These are phyloP conservation scores for Spathaspora sp. DNA, from an alignment of 1,139 yeast genomes.

Conservation along the genomic window DNA sequence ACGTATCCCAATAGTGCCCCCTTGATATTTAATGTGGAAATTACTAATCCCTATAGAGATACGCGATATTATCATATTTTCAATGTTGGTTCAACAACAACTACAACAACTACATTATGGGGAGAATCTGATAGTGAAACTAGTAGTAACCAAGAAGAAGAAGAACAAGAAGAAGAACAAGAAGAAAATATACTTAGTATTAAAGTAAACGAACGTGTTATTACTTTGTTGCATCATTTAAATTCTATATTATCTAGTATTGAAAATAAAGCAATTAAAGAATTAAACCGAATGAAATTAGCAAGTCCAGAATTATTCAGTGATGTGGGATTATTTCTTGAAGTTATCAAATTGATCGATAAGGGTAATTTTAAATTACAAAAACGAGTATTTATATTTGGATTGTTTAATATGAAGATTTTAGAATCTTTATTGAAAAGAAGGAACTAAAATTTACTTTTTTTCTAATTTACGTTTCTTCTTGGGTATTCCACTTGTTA, in stretches of 20 bases:
- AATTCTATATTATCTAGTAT: constrained; percentile 66
- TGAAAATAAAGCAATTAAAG: constrained; percentile 65
- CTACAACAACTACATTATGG: constrained; percentile 4
- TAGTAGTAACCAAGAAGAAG: too few relatives aligned
- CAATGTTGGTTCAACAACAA: constrained; percentile 12
- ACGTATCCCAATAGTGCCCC: constrained; percentile 46
- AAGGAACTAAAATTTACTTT: constrained; percentile 6
- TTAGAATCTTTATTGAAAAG: constrained; percentile 51
- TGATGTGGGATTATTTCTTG: constrained; percentile 55
- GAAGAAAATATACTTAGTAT: constrained; percentile 15
- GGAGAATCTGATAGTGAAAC: constrained; percentile 4
- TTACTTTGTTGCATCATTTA: constrained; percentile 53
- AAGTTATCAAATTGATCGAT: constrained; percentile 63
- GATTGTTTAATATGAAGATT: constrained; percentile 57
- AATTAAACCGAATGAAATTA: constrained; percentile 55
- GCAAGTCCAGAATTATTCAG: constrained; percentile 57
- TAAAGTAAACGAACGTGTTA: constrained; percentile 33
- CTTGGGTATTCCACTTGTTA: constrained; percentile 6
- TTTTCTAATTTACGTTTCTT: constrained; percentile 9
- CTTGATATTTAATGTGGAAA: constrained; percentile 24
- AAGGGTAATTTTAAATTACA: constrained; percentile 64
- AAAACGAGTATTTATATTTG: constrained; percentile 67
- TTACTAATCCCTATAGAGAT: constrained; percentile 33
- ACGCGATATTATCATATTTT: constrained; percentile 30
- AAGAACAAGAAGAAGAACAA: constrained; percentile 5